Evolutionary conservation across 2,329 filamentous ascomycete species (phyloP), one percentile per base, ranked within the genome.

Genomic region (Aspergillus sojae): DNA sequence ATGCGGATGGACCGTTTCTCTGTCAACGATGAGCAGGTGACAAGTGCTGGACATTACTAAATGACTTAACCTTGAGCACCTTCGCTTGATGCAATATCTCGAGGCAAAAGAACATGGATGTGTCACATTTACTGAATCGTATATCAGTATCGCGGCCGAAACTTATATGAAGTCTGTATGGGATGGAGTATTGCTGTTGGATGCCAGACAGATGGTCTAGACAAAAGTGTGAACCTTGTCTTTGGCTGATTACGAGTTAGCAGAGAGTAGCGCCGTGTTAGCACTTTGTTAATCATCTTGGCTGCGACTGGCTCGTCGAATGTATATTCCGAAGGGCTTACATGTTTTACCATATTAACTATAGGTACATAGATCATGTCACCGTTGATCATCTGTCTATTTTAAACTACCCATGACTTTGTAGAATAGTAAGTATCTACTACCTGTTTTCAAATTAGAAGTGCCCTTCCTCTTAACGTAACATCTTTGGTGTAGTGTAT

Each of bases 101-200:
- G 21, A 36, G 10, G 21, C 7, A 19, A 39, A 39, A 55, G 34
- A 11, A 21, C 28, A 26, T 55, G 32, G 52, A 55, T 30, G 34
- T 52, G 41, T 59, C 57, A 59, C 57, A 59, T 59, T 50, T 45
- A 14, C 14, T 39, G 21, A 34, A 39, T 39, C 32, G 34, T 26
- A 39, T 26, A 28, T 23, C 48, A 28, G 28, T 53, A 30, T 53
- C 30, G n/a, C 32, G 34, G 34, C 12, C 52, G 32, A 32, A 55
- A 23, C 12, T 23, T 16, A 36, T 39, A 30, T 55, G 32, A 39
- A 26, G 30, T 26, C 21, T 14, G 32, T 14, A 14, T n/a, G 21
- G 11, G 34, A 54, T 54, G 12, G 23, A 55, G n/a, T 14, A 28
- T 14, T 23, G 32, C 14, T 36, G 52, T 55, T 55, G 52, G n/a